phyloP scores from a whole-genome alignment of 2,329 filamentous ascomycete genomes.

The Sphaerulina vaccinii region DNA sequence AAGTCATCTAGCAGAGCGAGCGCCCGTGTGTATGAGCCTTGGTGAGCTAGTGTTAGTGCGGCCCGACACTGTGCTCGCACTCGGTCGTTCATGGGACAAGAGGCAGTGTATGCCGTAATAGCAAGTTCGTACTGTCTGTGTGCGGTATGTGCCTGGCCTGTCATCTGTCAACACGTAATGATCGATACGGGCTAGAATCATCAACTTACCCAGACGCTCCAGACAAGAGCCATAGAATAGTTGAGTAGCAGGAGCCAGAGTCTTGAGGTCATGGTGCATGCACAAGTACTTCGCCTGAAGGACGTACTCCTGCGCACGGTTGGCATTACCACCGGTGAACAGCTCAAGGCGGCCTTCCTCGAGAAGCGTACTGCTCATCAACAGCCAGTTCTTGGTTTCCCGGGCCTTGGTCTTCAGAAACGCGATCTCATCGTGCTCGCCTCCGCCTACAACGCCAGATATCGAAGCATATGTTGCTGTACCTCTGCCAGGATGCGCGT shows the following conservation, averaged over 20 bases:
- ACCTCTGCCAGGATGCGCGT: conserved; percentile 65
- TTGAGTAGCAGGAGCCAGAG: conserved; percentile 71
- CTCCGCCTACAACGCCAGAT: conserved; percentile 28
- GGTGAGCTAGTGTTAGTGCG: conserved; percentile 64
- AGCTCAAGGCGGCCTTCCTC: conserved; percentile 82
- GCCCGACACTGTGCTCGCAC: conserved; percentile 72
- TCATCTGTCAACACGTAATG: conserved; percentile 1
- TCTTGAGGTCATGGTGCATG: conserved; percentile 70
- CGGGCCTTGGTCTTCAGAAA: conserved; percentile 85
- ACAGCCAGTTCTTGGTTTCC: conserved; percentile 79
- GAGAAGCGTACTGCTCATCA: conserved; percentile 79
- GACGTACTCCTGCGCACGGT: conserved; percentile 70
- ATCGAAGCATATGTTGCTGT: conserved; percentile 25
- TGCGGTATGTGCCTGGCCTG: conserved; percentile 58
- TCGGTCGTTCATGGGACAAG: conserved; percentile 70
- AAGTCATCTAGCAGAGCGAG: conserved; percentile 60
- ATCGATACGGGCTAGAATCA: background rate
- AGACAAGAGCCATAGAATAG: conserved; percentile 72
- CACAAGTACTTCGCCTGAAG: conserved; percentile 81
- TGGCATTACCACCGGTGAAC: conserved; percentile 44
- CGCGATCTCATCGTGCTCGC: conserved; percentile 73
- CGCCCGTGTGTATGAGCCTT: conserved; percentile 70
- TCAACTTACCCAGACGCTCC: conserved; percentile 65
- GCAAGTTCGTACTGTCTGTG: conserved; percentile 69
- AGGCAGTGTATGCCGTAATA: conserved; percentile 66